Conservation (phyloP, 2,329 filamentous ascomycete genomes). For the Corniculantispora saksenae region DNA sequence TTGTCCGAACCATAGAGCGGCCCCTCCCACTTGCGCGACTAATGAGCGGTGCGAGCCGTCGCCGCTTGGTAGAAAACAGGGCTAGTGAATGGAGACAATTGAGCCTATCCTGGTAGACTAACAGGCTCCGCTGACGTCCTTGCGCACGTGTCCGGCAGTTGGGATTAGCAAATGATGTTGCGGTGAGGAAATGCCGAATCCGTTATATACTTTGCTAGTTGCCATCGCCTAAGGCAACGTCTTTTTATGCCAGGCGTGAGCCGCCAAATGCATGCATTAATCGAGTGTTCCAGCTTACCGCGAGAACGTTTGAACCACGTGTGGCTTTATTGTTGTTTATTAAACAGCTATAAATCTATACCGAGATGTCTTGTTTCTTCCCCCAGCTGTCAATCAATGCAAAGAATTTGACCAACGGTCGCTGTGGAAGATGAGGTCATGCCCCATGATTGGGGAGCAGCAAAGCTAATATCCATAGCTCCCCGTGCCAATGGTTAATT, state of each 20-base stretch:
- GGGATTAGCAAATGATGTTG: not conserved
- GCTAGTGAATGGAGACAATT: conserved; percentile 16
- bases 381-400: too few relatives aligned
- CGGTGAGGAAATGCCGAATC: conserved; percentile 11
- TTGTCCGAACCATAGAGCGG: conserved; percentile 20
- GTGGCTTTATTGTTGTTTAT: conserved; percentile 4
- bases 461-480: not conserved
- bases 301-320: not conserved
- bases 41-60: conserved; percentile 22
- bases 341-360: not conserved
- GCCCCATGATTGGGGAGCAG: too few relatives aligned
- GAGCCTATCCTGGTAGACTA: conserved; percentile 14
- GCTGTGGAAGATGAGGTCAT: not conserved
- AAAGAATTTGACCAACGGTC: not conserved
- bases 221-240: not conserved
- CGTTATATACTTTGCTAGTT: not conserved
- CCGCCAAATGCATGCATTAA: not conserved
- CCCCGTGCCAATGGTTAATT: not conserved
- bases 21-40: conserved; percentile 20
- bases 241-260: not conserved
- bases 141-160: conserved; percentile 16
- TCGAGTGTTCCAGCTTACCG: not conserved
- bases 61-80: conserved; percentile 15
- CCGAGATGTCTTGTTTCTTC: not conserved
- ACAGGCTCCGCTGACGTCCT: conserved; percentile 11